Percentiles rank a stretch among this genome's conserved stretches.
phyloP scores from a whole-genome alignment of 2,329 filamentous ascomycete genomes.

The Alternaria infectoria region DNA sequence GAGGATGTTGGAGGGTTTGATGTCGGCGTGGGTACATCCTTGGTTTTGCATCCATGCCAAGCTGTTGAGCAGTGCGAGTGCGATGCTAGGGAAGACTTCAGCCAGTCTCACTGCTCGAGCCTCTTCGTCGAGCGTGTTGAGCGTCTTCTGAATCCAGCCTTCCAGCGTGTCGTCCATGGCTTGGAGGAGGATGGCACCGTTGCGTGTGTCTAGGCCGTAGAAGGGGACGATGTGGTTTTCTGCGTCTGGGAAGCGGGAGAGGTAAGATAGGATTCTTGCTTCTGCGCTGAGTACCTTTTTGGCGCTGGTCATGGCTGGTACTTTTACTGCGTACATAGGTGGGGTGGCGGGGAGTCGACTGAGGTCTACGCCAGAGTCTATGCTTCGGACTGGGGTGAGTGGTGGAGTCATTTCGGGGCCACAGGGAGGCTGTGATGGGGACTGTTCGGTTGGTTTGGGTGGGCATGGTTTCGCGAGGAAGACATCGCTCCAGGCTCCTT shows the following conservation, averaged over 20 bases:
- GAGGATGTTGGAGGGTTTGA: conserved; percentile 58
- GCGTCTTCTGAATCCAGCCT: conserved; percentile 33
- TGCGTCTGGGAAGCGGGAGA: conserved; percentile 33
- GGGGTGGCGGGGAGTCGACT: conserved; percentile 16
- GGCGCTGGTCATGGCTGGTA: conserved; percentile 37
- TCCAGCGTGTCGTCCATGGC: conserved; percentile 45
- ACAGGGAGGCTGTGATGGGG: not conserved
- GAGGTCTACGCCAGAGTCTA: conserved; percentile 19
- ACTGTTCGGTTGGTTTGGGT: conserved; percentile 15
- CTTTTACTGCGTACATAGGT: conserved; percentile 44
- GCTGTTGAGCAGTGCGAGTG: conserved; percentile 48
- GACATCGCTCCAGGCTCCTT: conserved; percentile 47
- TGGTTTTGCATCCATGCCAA: conserved; percentile 52
- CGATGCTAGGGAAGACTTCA: conserved; percentile 49
- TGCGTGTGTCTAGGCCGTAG: conserved; percentile 41
- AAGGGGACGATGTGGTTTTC: conserved; percentile 40
- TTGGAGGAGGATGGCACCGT: conserved; percentile 39
- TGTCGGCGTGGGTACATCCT: conserved; percentile 52
- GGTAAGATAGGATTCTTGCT: conserved; percentile 41
- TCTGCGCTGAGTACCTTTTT: conserved; percentile 41
- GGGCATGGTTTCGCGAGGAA: conserved; percentile 39
- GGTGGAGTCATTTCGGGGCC: conserved; percentile 32
- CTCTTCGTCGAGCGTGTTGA: conserved; percentile 35
- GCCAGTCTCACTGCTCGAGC: conserved; percentile 46
- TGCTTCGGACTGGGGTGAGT: conserved; percentile 32